Evolutionary conservation across 2,329 filamentous ascomycete genomes (phyloP), one percentile per base, ranked within the genome.

Genomic region (Monilinia fructigena): DNA sequence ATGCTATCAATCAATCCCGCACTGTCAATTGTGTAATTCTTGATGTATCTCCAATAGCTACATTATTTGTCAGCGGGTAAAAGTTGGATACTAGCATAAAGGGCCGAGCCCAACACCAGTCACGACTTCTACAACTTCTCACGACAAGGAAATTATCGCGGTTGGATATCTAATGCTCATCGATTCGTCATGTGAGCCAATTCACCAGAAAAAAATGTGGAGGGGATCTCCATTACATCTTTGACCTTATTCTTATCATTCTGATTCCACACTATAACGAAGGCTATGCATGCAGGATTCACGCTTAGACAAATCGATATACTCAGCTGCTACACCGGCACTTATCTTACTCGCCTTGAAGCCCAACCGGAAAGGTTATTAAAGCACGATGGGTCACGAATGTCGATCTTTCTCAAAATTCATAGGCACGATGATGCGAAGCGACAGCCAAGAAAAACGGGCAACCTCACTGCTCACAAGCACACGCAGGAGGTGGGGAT

Each of bases 191-290:
- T 50, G 14, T 26, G 10, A 38, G 28, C 28, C 14, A 23, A 50
- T 38, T 60, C 18, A 61, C 40, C n/a, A 35, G 14, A 26, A 16
- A 14, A 14, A 26, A 40, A 40, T 52, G 58, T 38, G 58, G 58
- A 61, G 47, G 40, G 58, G 45, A 61, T 61, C 58, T 50, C n/a
- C 45, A 60, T 50, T 28, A 60, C 20, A 61, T 50, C 45, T 50
- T 38, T 2, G 45, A 23, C 45, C 26, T 50, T 38, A 50, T 61
- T 50, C 35, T 23, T 50, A 50, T 50, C 40, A 1, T 8, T 35
- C 31, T 35, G 5, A 6, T 35, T 35, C 31, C 31, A 35, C 31
- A 35, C 31, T 35, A 3, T 28, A 38, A 61, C 50, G 45, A 45
- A 23, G 45, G 11, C 50, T 38, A 60, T 60, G 58, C 45, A 61